Evolutionary conservation across 2,329 filamentous ascomycete species (phyloP).

Genomic region (Blastomyces emzantsi): DNA sequence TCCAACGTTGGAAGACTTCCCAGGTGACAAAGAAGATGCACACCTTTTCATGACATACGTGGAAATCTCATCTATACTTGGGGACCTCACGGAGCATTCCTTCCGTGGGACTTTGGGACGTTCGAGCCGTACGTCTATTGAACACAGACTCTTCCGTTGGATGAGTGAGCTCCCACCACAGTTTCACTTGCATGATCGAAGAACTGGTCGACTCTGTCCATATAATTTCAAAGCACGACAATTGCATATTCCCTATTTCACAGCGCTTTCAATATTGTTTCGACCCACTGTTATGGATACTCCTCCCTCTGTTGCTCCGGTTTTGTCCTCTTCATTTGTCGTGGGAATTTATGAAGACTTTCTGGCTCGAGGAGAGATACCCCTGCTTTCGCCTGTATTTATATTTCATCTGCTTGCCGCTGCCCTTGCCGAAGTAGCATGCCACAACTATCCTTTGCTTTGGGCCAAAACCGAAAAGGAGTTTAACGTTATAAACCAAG

Average conservation of each 20-base stretch:
- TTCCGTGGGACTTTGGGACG: constrained; percentile 25
- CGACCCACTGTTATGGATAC: constrained; percentile 12
- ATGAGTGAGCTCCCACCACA: constrained; percentile 18
- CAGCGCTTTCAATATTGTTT: constrained; percentile 15
- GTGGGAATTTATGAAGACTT: constrained; percentile 17
- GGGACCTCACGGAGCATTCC: constrained; percentile 16
- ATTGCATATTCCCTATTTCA: constrained; percentile 16
- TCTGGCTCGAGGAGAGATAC: constrained; percentile 14
- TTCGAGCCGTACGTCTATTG: constrained; percentile 21
- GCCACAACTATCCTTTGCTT: constrained; percentile 15
- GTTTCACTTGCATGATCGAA: constrained; percentile 12
- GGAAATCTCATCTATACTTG: constrained; percentile 16
- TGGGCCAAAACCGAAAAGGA: constrained; percentile 11
- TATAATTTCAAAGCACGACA: constrained; percentile 16
- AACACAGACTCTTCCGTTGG: constrained; percentile 28
- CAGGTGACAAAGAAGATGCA: constrained; percentile 13
- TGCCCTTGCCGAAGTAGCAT: constrained; percentile 16
- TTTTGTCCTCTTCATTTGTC: constrained; percentile 16
- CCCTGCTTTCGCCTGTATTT: constrained; percentile 13
- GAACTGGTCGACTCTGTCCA: constrained; percentile 9
- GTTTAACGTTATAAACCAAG: constrained; percentile 13
- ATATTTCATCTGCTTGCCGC: constrained; percentile 18
- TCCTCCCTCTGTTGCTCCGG: constrained; percentile 11
- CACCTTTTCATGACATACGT: constrained; percentile 17
- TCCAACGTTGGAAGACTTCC: constrained; percentile 14